Percentiles rank a stretch among this genome's conserved stretches.
Evolutionary conservation across 306 rosid genomes (phyloP).

Genomic region (Castanea sativa): DNA sequence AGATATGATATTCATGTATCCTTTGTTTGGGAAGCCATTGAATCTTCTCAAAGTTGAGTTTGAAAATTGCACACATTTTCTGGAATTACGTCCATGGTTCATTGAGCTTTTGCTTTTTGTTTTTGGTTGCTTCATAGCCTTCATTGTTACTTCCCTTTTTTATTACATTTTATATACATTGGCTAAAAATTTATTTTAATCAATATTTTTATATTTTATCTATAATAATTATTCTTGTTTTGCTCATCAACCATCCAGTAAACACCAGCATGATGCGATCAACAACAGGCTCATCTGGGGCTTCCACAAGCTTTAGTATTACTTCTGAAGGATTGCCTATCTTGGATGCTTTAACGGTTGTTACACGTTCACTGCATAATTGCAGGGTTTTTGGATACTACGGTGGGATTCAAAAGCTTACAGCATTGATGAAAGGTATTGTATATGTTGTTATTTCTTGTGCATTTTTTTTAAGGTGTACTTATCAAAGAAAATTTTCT

Average conservation of each 20-base stretch:
- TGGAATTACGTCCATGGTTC: too few relatives aligned
- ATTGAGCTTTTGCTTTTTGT: background rate
- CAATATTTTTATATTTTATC: slow-evolving; percentile 19
- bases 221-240: slow-evolving; percentile 25
- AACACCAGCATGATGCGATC: slow-evolving; percentile 47
- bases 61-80: background rate
- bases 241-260: slow-evolving; percentile 50
- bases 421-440: slow-evolving; percentile 93
- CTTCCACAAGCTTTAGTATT: slow-evolving; percentile 54
- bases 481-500: background rate
- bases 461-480: background rate
- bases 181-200: background rate
- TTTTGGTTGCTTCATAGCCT: background rate
- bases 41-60: background rate
- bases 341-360: slow-evolving; percentile 74
- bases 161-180: background rate
- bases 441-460: background rate
- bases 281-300: slow-evolving; percentile 54
- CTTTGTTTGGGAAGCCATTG: background rate
- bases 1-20: background rate
- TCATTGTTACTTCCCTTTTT: background rate
- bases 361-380: slow-evolving; percentile 76
- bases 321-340: slow-evolving; percentile 74
- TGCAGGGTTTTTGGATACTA: slow-evolving; percentile 89
- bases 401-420: slow-evolving; percentile 88